A percentile compares a stretch with the other conserved stretches of the same genome.
Evolutionary conservation across 2,329 filamentous ascomycete species (phyloP).

Genomic region (Epichloe glyceriae): DNA sequence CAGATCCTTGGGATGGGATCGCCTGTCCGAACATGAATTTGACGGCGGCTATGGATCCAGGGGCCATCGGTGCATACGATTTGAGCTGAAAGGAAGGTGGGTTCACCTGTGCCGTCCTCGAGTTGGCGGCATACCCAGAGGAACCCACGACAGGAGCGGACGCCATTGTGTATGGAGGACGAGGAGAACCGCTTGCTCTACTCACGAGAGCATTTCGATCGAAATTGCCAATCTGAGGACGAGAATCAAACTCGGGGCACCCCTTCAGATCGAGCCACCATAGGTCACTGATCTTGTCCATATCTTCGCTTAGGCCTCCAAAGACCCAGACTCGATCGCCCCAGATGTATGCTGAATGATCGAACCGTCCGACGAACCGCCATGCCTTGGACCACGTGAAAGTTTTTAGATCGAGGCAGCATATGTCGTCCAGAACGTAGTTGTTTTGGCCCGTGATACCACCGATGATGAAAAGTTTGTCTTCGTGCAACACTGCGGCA

Average conservation of each 20-base stretch:
- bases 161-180: slow-evolving; percentile 37
- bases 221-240: slow-evolving; percentile 42
- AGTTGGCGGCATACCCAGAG: slow-evolving; percentile 55
- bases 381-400: slow-evolving; percentile 95
- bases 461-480: slow-evolving; percentile 90
- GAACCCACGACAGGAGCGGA: slow-evolving; percentile 40
- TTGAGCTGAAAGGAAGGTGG: slow-evolving; percentile 53
- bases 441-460: slow-evolving; percentile 92
- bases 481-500: slow-evolving; percentile 86
- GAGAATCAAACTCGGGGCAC: slow-evolving; percentile 68
- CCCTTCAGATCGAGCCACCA: slow-evolving; percentile 97
- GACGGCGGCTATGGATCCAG: slow-evolving; percentile 77
- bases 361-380: slow-evolving; percentile 89
- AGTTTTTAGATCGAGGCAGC: slow-evolving; percentile 91
- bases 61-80: slow-evolving; percentile 69
- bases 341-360: slow-evolving; percentile 91
- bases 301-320: slow-evolving; percentile 84
- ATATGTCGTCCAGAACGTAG: slow-evolving; percentile 87
- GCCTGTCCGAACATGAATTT: slow-evolving; percentile 74
- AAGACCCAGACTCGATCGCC: slow-evolving; percentile 90
- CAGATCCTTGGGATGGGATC: slow-evolving; percentile 77
- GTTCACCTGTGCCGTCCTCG: slow-evolving; percentile 53
- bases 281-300: slow-evolving; percentile 91
- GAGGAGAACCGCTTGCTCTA: slow-evolving; percentile 35
- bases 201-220: slow-evolving; percentile 31